Evolutionary conservation across 163 green algal genomes (phyloP), one percentile per base, ranked within the genome.

Genomic region (Scenedesmus sp.): DNA sequence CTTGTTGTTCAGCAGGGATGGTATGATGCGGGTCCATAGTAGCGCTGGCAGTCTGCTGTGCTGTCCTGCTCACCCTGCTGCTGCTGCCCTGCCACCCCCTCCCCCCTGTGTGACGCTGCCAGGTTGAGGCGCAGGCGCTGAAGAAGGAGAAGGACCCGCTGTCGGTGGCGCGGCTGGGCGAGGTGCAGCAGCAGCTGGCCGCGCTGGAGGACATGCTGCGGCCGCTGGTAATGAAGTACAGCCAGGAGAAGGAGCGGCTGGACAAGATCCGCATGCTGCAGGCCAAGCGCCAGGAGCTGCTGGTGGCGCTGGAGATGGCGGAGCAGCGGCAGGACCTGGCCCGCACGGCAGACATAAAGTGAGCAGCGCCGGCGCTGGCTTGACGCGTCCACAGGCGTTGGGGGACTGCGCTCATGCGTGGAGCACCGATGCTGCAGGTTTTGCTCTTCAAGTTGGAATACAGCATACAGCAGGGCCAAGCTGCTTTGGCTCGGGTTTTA

Each of bases 201-300:
- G 90, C 93, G 61, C 90, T 99, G 79, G 81, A 96, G 81, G 97
- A 99, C 43, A 82, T 92, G 76, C 95, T 99, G 85, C 86, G 92
- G 85, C 97, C 97, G 37, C 95, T 98, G 89, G 92, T 95, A 90
- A 89, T 97, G 92, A 93, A 93, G 68, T 96, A 96, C 83, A 22
- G 84, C 20, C 26, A 89, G 83, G 97, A 99, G 94, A 96, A 96
- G 87, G 89, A 84, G 72, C 90, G 95, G 22, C 85, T 98, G 85
- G 96, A 98, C 42, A 94, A 96, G 81, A 91, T 98, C 26, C 94
- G 96, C n/a, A 40, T 73, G 26, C 93, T 98, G 92, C 84, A 96
- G 46, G 93, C 95, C 78, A 97, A 97, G 92, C 92, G 93, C 51
- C 94, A 97, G 90, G 95, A 97, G 89, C 93, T 98, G 88, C 87